Percentiles rank a stretch among this genome's conserved stretches.
Conservation (phyloP, 2,329 filamentous ascomycete genomes). For the Incumbomyces delicatus region DNA sequence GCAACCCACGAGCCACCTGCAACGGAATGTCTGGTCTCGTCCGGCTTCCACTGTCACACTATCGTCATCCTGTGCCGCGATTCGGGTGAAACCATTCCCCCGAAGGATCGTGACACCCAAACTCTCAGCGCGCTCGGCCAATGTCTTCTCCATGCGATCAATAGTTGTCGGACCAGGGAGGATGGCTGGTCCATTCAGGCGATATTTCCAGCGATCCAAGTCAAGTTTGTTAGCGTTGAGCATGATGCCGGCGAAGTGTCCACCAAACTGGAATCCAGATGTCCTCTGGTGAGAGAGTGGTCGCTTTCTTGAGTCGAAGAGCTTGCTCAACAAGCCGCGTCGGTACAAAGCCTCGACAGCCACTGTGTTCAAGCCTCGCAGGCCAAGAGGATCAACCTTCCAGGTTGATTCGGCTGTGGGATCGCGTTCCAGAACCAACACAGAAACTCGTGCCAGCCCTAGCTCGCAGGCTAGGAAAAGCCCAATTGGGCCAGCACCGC, state of each 20-base stretch:
- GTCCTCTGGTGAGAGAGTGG: slow-evolving; percentile 13
- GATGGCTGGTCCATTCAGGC: slow-evolving; percentile 5
- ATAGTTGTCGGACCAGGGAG: slow-evolving; percentile 12
- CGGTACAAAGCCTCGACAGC: slow-evolving; percentile 31
- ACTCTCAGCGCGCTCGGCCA: slow-evolving; percentile 12
- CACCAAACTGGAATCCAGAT: slow-evolving; percentile 24
- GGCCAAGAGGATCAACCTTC: slow-evolving; percentile 21
- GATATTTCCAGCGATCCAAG: slow-evolving; percentile 19
- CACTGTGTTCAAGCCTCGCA: slow-evolving; percentile 26
- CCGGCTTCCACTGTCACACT: slow-evolving; percentile 11
- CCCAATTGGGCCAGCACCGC: slow-evolving; percentile 38
- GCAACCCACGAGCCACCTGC: slow-evolving; percentile 34
- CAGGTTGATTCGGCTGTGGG: slow-evolving; percentile 19
- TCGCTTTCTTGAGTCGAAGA: slow-evolving; percentile 15
- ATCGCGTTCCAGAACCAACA: slow-evolving; percentile 29
- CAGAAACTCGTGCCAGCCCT: slow-evolving; percentile 23
- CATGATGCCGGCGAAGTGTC: slow-evolving; percentile 24
- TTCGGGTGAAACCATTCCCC: slow-evolving; percentile 19
- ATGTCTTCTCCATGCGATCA: slow-evolving; percentile 16
- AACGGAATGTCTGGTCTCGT: slow-evolving; percentile 16
- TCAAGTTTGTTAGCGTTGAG: slow-evolving; percentile 28
- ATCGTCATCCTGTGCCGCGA: slow-evolving; percentile 8
- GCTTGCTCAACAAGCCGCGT: slow-evolving; percentile 28
- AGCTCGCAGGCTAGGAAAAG: slow-evolving; percentile 34
- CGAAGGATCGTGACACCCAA: slow-evolving; percentile 20